Percentiles rank a stretch among this genome's conserved stretches.
These are phyloP conservation scores for Fagus sylvatica DNA, from an alignment of 306 rosid genomes.

Conservation along the genomic window DNA sequence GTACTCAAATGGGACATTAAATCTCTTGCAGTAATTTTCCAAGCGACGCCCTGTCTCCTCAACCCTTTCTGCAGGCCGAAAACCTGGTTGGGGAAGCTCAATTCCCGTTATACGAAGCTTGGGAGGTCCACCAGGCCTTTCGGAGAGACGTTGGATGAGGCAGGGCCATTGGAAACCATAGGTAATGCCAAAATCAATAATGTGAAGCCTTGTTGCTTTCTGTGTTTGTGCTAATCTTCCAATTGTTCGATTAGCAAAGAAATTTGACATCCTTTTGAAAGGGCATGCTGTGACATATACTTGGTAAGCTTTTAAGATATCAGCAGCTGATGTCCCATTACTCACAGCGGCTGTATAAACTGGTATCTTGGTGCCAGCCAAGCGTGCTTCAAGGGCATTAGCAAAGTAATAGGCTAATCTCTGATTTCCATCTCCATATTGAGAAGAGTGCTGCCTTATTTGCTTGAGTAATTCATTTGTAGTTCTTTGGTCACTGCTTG, in stretches of 20 bases:
- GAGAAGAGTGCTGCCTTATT: constrained; percentile 65
- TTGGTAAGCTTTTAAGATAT: constrained; percentile 53
- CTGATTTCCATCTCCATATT: constrained; percentile 58
- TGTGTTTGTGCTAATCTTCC: constrained; percentile 46
- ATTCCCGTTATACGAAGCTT: constrained; percentile 62
- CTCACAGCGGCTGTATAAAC: constrained; percentile 25
- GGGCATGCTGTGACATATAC: constrained; percentile 52
- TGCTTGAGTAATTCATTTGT: constrained; percentile 67
- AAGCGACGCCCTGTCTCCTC: constrained; percentile 43
- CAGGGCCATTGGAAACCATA: constrained; percentile 90
- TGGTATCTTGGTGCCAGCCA: constrained; percentile 60
- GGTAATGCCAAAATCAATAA: constrained; percentile 71
- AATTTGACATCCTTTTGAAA: constrained; percentile 51
- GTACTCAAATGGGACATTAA: constrained; percentile 29
- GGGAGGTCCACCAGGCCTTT: constrained; percentile 67
- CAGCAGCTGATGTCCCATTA: constrained; percentile 45
- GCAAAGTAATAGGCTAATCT: constrained; percentile 71
- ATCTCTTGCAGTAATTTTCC: constrained; percentile 32
- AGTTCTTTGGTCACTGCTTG: constrained; percentile 50
- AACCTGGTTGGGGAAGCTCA: constrained; percentile 41
- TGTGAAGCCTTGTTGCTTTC: constrained; percentile 55
- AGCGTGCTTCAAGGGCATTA: constrained; percentile 68
- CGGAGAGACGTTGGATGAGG: constrained; percentile 56
- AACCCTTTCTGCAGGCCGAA: constrained; percentile 36
- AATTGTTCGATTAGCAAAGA: constrained; percentile 55